Base-by-base conservation (phyloP, 208 protist species). In the Chromosphaera perkinsii region DNA sequence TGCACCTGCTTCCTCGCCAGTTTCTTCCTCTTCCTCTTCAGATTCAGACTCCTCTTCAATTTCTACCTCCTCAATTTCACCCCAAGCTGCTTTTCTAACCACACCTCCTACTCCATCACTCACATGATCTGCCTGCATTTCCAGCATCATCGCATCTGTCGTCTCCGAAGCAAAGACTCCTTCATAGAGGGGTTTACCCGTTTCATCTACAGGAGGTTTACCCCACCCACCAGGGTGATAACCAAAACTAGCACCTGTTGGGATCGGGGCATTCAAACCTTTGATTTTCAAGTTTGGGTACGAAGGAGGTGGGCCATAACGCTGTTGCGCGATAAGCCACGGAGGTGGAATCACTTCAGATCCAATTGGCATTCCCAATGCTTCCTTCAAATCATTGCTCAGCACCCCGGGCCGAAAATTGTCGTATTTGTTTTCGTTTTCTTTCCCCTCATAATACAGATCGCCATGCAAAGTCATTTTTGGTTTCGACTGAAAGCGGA, bases 251-350 rank as follows among this genome's bases (percentile, higher is more conserved):
- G 32, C 36, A 14, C 70, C 70, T 12, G 84, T 75, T 0, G 96
- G 96, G 32, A 99, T 94, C 0, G 96, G 95, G 14, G 94, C 93
- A 77, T 98, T 99, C 1, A 99, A 83, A 29, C 96, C 96, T 0
- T 95, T 91, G 22, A 99, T 93, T 49, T 91, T 92, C 31, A 99
- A 78, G 33, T 87, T 84, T 0, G 95, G 94, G 76, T 99, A 99
- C 1, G 93, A 93, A 7, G 97, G 96, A 32, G 94, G 90, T 12
- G 94, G 94, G 1, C 96, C 95, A 81, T 95, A 92, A 22, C 82
- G 75, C 85, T 99, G 96, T 94, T 99, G 98, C 74, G 92, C 90
- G 72, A 97, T 94, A 10, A 99, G 84, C 95, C 96, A 99, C 48
- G 97, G 97, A 37, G 95, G 94, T 10, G 96, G 95, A 14, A 66